Percentiles rank a stretch among this genome's conserved stretches.
Evolutionary conservation across 139 green algal genomes (phyloP).

Genomic region (Astrephomene gubernaculifera): DNA sequence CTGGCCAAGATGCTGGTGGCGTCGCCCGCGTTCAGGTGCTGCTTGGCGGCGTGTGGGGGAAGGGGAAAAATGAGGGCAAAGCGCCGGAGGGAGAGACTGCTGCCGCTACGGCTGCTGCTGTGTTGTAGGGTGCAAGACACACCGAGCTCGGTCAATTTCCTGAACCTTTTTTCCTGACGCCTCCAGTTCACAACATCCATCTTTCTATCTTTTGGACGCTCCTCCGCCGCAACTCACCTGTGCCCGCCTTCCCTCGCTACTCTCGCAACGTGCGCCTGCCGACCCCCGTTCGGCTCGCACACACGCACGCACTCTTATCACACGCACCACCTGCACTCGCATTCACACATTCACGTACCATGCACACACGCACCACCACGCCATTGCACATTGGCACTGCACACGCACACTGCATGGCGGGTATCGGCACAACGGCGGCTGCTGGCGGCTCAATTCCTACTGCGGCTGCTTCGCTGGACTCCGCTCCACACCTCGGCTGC

Average conservation of each 20-base stretch:
- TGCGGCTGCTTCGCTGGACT: too few species aligned
- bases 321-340: too few species aligned
- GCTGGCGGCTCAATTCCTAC: not conserved
- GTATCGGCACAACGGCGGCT: not conserved
- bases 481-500: too few species aligned
- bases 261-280: not conserved
- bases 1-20: constrained; percentile 98
- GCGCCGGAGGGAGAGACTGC: too few species aligned
- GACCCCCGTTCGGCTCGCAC: not conserved
- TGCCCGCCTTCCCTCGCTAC: constrained; percentile 32
- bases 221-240: constrained; percentile 19
- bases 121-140: too few species aligned
- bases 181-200: too few species aligned
- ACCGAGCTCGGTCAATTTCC: too few species aligned
- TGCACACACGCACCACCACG: not conserved
- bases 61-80: too few species aligned
- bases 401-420: not conserved
- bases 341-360: not conserved
- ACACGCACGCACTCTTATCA: not conserved
- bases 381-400: not conserved
- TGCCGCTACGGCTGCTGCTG: too few species aligned
- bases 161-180: too few species aligned
- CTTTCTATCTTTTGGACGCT: too few species aligned
- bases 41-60: not conserved
- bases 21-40: constrained; percentile 87